Conservation (phyloP, 192 early-diverging fungal genomes). For the Coemansia sp. region DNA sequence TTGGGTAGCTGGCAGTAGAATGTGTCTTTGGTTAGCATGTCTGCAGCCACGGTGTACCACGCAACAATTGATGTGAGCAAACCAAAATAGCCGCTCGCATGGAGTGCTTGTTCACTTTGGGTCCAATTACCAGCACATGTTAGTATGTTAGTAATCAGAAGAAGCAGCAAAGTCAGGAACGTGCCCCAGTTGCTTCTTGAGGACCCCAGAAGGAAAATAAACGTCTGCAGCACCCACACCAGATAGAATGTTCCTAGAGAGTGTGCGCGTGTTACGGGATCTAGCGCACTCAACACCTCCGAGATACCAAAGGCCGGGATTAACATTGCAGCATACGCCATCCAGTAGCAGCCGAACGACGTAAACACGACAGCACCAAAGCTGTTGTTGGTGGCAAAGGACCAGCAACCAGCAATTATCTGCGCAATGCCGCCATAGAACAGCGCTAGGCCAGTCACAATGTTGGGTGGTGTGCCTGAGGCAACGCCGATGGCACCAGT, state of each 20-base stretch:
- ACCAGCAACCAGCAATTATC: conserved; percentile 34
- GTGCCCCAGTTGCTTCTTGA: conserved; percentile 54
- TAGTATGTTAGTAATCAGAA: conserved; percentile 51
- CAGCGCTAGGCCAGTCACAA: conserved; percentile 37
- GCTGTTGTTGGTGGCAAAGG: conserved; percentile 33
- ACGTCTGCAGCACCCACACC: conserved; percentile 57
- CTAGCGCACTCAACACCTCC: conserved; percentile 31
- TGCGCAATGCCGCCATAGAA: conserved; percentile 46
- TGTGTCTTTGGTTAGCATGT: conserved; percentile 55
- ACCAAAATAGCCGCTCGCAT: conserved; percentile 49
- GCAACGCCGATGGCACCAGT: conserved; percentile 37
- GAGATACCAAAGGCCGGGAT: conserved; percentile 57
- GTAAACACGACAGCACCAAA: conserved; percentile 44
- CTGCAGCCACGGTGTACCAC: conserved; percentile 57
- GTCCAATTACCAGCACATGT: conserved; percentile 48
- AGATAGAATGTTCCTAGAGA: conserved; percentile 53
- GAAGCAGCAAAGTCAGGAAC: conserved; percentile 40
- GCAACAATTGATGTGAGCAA: conserved; percentile 52
- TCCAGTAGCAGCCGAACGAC: conserved; percentile 58
- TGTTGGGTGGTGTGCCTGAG: conserved; percentile 35
- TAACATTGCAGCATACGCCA: conserved; percentile 53
- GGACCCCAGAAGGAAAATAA: conserved; percentile 54
- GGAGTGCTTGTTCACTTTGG: conserved; percentile 41
- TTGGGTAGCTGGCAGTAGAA: conserved; percentile 58
- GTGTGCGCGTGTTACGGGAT: conserved; percentile 42